phyloP scores from a whole-genome alignment of 306 rosid species.

The Vigna mungo region DNA sequence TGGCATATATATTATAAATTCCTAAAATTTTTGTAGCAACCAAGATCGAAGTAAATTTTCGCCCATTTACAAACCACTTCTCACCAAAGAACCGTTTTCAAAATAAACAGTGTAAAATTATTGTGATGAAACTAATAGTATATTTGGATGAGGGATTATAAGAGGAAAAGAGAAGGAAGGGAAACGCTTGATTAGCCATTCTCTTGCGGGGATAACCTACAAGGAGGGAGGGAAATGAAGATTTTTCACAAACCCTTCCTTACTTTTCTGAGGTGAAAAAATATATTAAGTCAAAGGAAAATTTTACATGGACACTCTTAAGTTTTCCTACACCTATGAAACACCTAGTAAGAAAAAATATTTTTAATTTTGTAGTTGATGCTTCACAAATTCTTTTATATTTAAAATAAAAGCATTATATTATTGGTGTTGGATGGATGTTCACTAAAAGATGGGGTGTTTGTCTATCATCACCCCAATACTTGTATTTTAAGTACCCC shows the following conservation, averaged over 20 bases:
- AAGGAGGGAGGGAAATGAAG: background rate
- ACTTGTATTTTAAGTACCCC: background rate
- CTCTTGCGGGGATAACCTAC: background rate
- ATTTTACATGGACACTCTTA: no score
- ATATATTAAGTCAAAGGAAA: background rate
- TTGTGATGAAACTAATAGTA: constrained; percentile 18
- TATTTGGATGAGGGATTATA: background rate
- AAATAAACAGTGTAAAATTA: constrained; percentile 9
- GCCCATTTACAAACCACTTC: background rate
- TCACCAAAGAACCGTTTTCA: constrained; percentile 16
- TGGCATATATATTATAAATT: constrained; percentile 12
- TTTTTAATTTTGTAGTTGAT: no score
- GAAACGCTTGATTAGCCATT: background rate
- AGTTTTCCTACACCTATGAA: no score
- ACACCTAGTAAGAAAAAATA: no score
- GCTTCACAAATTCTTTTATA: no score
- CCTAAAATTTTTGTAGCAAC: background rate
- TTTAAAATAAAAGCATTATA: no score
- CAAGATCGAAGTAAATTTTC: background rate
- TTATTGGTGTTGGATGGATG: no score
- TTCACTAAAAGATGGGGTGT: no score
- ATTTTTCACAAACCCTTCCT: background rate
- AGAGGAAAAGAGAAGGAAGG: background rate
- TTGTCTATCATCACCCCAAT: no score
- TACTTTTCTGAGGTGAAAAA: background rate